Conservation (phyloP, 371 early-diverging fungal species). For the Mucor lusitanicus region DNA sequence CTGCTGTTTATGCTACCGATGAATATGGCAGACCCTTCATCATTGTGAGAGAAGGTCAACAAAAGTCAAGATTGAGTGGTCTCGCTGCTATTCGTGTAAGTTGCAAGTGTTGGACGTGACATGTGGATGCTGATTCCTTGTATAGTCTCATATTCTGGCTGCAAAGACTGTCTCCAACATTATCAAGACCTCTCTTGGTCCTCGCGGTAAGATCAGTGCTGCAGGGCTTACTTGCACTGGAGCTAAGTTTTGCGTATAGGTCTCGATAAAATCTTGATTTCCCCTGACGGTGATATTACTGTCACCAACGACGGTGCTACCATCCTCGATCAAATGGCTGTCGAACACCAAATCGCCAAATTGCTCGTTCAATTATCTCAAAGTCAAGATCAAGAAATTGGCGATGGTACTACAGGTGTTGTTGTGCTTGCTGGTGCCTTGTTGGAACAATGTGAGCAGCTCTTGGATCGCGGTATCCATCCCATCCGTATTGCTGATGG, state of each 20-base stretch:
- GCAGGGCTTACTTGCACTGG: background rate
- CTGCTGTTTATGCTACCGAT: constrained; percentile 75
- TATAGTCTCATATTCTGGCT: constrained; percentile 96
- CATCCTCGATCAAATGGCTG: constrained; percentile 98
- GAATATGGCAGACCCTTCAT: constrained; percentile 97
- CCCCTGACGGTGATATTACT: constrained; percentile 99
- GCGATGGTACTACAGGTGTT: constrained; percentile 99
- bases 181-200: constrained; percentile 98
- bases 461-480: constrained; percentile 98
- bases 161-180: constrained; percentile 97
- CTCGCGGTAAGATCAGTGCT: constrained; percentile 74
- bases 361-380: constrained; percentile 97
- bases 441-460: constrained; percentile 95
- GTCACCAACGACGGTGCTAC: constrained; percentile 99
- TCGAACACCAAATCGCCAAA: constrained; percentile 99
- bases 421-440: constrained; percentile 99
- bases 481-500: constrained; percentile 99
- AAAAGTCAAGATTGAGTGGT: constrained; percentile 83
- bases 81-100: constrained; percentile 92
- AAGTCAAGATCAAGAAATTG: constrained; percentile 99
- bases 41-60: constrained; percentile 94
- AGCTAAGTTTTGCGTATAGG: constrained; percentile 40
- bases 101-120: background rate
- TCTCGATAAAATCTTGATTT: constrained; percentile 99
- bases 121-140: background rate